phyloP scores from a whole-genome alignment of 192 early-diverging fungal genomes.

The Gamsiella multidivaricata region DNA sequence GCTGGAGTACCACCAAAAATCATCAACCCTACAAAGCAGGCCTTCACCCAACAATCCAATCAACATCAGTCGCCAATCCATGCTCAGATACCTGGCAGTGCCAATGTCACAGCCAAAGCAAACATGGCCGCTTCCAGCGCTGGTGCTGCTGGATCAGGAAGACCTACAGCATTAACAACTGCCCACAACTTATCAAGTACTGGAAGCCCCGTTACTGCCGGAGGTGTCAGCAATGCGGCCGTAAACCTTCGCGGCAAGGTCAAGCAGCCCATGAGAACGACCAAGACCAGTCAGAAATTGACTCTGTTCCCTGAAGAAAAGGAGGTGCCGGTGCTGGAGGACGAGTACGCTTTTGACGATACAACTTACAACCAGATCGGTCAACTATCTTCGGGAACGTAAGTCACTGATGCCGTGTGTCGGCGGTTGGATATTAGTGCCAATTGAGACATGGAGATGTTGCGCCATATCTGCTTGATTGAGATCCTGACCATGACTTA shows the following conservation, averaged over 20 bases:
- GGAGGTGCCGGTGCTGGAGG: constrained; percentile 54
- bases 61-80: constrained; percentile 45
- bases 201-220: constrained; percentile 11
- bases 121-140: constrained; percentile 10
- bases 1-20: constrained; percentile 52
- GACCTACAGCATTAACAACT: constrained; percentile 2
- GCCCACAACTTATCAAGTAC: constrained; percentile 22
- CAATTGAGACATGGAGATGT: no score
- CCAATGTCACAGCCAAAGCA: constrained; percentile 19
- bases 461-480: constrained; percentile 15
- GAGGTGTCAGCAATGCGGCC: constrained; percentile 7
- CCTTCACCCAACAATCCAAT: constrained; percentile 30
- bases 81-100: constrained; percentile 24
- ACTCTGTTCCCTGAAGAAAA: constrained; percentile 88
- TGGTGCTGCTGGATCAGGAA: background rate
- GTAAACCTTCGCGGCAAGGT: constrained; percentile 52
- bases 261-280: constrained; percentile 84
- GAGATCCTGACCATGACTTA: constrained; percentile 49
- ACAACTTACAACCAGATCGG: constrained; percentile 80
- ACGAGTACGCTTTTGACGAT: constrained; percentile 59
- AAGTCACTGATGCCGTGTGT: constrained; percentile 3
- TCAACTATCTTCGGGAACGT: constrained; percentile 62
- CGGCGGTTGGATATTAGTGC: no score
- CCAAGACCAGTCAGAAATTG: constrained; percentile 94
- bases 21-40: constrained; percentile 49